Evolutionary conservation across 768 basidiomycete genomes (phyloP).

Genomic region (Trametes cingulata): DNA sequence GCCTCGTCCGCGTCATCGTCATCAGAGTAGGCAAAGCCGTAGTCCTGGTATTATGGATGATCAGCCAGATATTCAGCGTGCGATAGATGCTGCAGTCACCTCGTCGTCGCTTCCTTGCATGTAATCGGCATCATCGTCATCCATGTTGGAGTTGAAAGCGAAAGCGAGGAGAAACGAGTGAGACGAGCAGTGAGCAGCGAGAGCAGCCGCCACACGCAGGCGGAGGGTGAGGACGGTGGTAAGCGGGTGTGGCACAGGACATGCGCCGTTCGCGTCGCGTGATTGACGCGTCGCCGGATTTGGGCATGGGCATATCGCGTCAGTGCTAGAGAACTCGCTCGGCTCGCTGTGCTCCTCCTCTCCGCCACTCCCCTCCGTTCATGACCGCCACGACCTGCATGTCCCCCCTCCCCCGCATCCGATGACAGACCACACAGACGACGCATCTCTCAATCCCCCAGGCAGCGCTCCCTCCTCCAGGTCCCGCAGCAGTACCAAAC

Average conservation of each 20-base stretch:
- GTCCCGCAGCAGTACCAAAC: slow-evolving; percentile 63
- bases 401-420: background rate
- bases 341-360: background rate
- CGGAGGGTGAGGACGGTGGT: background rate
- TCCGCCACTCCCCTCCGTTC: slow-evolving; percentile 6
- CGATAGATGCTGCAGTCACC: slow-evolving; percentile 41
- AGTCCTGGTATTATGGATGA: slow-evolving; percentile 57
- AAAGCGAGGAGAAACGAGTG: background rate
- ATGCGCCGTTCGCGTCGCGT: slow-evolving; percentile 11
- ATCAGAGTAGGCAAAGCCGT: slow-evolving; percentile 96
- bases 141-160: slow-evolving; percentile 48
- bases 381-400: slow-evolving; percentile 15
- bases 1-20: slow-evolving; percentile 80
- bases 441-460: slow-evolving; percentile 21
- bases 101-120: slow-evolving; percentile 90
- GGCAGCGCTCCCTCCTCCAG: slow-evolving; percentile 45
- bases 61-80: slow-evolving; percentile 13
- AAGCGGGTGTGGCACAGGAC: slow-evolving; percentile 2
- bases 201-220: no score
- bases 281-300: slow-evolving; percentile 21
- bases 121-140: slow-evolving; percentile 93
- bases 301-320: slow-evolving; percentile 12
- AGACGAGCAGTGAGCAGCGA: background rate
- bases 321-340: slow-evolving; percentile 4
- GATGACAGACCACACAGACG: slow-evolving; percentile 38